phyloP scores from a whole-genome alignment of 1,139 yeast species.

The Scheffersomyces lignicola region DNA sequence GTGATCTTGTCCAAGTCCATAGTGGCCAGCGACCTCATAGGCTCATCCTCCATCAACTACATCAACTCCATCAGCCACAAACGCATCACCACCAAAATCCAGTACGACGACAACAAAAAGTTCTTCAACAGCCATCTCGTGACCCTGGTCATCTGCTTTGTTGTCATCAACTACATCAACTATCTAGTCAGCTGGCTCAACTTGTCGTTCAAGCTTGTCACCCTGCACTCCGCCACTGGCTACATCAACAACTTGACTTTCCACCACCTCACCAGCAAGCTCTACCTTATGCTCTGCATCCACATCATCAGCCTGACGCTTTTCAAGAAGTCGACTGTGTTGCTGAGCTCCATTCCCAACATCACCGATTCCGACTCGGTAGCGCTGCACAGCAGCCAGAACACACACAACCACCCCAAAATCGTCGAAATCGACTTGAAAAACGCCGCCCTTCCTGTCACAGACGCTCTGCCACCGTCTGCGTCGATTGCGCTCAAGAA shows the following conservation, averaged over 20 bases:
- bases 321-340: conserved; percentile 11
- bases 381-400: conserved; percentile 1
- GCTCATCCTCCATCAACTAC: conserved; percentile 26
- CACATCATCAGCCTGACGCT: conserved; percentile 15
- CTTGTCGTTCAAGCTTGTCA: conserved; percentile 11
- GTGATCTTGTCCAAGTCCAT: conserved; percentile 50
- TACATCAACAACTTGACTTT: conserved; percentile 12
- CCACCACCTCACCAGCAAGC: conserved; percentile 9
- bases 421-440: conserved; percentile 9
- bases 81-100: conserved; percentile 17
- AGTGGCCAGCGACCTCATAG: conserved; percentile 51
- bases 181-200: conserved; percentile 21
- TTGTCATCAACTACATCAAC: conserved; percentile 29
- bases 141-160: conserved; percentile 30
- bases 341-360: conserved; percentile 14
- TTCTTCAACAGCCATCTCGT: conserved; percentile 21
- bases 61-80: conserved; percentile 15
- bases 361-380: conserved; percentile 12
- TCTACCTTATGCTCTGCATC: conserved; percentile 14
- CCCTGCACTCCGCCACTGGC: conserved; percentile 6
- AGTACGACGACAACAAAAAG: conserved; percentile 18
- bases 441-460: conserved; percentile 3
- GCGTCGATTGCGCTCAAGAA: conserved; percentile 51
- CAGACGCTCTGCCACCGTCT: neutral
- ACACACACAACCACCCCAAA: neutral